phyloP scores from a whole-genome alignment of 345 rosid genomes.

The Salix suchowensis region DNA sequence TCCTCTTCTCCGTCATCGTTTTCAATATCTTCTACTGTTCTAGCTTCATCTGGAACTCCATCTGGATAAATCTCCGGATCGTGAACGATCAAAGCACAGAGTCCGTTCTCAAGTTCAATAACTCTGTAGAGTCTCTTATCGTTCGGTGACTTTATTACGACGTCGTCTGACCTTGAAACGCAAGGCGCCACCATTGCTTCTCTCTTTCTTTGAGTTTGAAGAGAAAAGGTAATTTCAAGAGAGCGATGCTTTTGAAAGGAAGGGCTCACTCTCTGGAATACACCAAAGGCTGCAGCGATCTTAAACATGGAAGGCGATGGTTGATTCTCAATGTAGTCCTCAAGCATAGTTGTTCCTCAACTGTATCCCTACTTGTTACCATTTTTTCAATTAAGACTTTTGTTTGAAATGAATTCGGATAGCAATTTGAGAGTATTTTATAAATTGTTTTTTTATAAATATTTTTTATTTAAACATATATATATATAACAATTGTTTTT shows the following conservation, averaged over 20 bases:
- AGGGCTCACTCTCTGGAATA: background rate
- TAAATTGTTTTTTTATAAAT: too few relatives aligned
- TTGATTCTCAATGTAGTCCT: background rate
- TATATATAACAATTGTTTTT: too few relatives aligned
- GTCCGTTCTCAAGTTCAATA: slow-evolving; percentile 65
- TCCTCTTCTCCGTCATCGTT: slow-evolving; percentile 27
- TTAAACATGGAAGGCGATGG: background rate
- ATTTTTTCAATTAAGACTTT: background rate
- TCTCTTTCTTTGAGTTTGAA: background rate
- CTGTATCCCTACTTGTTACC: background rate
- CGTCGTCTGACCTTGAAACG: slow-evolving; percentile 32
- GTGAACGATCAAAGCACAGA: slow-evolving; percentile 79
- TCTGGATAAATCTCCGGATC: slow-evolving; percentile 83
- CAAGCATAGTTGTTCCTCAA: background rate
- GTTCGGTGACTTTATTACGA: slow-evolving; percentile 79
- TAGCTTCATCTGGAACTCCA: slow-evolving; percentile 6
- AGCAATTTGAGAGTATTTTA: too few relatives aligned
- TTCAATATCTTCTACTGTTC: slow-evolving; percentile 24
- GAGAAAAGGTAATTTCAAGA: background rate
- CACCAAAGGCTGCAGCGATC: background rate
- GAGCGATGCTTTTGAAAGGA: background rate
- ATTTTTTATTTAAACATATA: too few relatives aligned
- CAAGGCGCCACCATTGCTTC: background rate
- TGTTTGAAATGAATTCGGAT: background rate
- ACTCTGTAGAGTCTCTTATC: slow-evolving; percentile 71